phyloP scores from a whole-genome alignment of 805 yeast genomes.

The Ogataea pini region DNA sequence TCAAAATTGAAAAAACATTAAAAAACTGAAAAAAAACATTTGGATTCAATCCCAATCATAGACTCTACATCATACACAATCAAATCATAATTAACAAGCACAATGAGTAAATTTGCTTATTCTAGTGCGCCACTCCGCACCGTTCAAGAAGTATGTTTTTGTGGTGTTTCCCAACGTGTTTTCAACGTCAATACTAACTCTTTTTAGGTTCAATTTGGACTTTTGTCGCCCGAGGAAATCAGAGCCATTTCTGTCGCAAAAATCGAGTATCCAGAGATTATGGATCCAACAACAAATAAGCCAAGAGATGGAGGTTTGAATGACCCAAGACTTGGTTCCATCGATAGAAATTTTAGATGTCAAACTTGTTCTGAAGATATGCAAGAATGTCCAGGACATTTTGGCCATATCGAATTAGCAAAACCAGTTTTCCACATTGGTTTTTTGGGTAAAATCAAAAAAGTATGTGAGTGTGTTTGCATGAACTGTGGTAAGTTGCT shows the following conservation, averaged over 20 bases:
- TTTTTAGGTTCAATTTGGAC: constrained; percentile 85
- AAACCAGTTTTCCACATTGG: constrained; percentile 99
- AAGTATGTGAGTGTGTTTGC: constrained; percentile 94
- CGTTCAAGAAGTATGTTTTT: constrained; percentile 78
- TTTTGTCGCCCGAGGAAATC: constrained; percentile 94
- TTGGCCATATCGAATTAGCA: constrained; percentile 97
- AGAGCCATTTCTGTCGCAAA: constrained; percentile 98
- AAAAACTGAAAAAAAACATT: constrained; percentile 5
- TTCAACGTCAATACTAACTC: constrained; percentile 10
- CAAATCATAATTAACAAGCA: constrained; percentile 12
- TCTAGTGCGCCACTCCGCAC: constrained; percentile 98
- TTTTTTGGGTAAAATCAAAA: constrained; percentile 88
- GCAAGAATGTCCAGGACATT: constrained; percentile 99
- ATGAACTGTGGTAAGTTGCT: constrained; percentile 97
- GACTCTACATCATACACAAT: constrained; percentile 13
- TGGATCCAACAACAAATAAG: constrained; percentile 94
- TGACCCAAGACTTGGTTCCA: constrained; percentile 96
- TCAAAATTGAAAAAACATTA: constrained; percentile 11
- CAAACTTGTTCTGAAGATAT: constrained; percentile 99
- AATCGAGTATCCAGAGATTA: constrained; percentile 98
- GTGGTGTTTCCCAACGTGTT: constrained; percentile 11
- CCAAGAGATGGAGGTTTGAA: constrained; percentile 97
- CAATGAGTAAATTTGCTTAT: constrained; percentile 68
- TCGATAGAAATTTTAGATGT: constrained; percentile 95
- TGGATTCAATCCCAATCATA: constrained; percentile 8